Evolutionary conservation across 208 protist species (phyloP).

Genomic region (Crithidia bombi): DNA sequence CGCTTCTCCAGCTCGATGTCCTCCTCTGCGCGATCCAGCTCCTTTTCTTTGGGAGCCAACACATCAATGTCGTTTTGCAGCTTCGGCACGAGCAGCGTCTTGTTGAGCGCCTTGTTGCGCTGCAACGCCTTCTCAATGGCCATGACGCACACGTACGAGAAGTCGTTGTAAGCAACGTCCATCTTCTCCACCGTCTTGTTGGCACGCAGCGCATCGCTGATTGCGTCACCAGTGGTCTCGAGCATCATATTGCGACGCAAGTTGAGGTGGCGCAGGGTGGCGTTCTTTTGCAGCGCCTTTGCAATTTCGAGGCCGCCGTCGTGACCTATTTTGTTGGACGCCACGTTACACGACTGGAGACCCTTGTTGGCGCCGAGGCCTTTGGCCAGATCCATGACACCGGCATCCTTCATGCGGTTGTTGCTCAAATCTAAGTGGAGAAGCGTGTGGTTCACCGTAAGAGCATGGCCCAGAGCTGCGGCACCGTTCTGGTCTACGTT

Average conservation of each 20-base stretch:
- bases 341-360: conserved; percentile 70
- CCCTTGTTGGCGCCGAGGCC: conserved; percentile 71
- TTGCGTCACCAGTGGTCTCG: conserved; percentile 60
- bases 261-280: conserved; percentile 74
- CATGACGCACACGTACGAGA: conserved; percentile 88
- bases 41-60: conserved; percentile 83
- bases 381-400: conserved; percentile 72
- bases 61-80: conserved; percentile 78
- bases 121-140: conserved; percentile 64
- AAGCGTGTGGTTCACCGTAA: conserved; percentile 62
- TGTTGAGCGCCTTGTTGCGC: conserved; percentile 72
- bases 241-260: conserved; percentile 86
- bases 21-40: conserved; percentile 76
- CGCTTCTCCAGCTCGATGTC: conserved; percentile 87
- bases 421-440: conserved; percentile 72
- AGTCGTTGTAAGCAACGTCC: conserved; percentile 92
- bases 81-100: conserved; percentile 72
- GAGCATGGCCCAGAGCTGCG: conserved; percentile 51
- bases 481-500: conserved; percentile 62
- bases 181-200: conserved; percentile 82
- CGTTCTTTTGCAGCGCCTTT: conserved; percentile 57
- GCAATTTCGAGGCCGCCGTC: conserved; percentile 77
- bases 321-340: conserved; percentile 82
- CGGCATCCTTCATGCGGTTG: conserved; percentile 87
- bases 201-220: conserved; percentile 66